Conservation (phyloP, 371 early-diverging fungal species). For the Circinella minor region DNA sequence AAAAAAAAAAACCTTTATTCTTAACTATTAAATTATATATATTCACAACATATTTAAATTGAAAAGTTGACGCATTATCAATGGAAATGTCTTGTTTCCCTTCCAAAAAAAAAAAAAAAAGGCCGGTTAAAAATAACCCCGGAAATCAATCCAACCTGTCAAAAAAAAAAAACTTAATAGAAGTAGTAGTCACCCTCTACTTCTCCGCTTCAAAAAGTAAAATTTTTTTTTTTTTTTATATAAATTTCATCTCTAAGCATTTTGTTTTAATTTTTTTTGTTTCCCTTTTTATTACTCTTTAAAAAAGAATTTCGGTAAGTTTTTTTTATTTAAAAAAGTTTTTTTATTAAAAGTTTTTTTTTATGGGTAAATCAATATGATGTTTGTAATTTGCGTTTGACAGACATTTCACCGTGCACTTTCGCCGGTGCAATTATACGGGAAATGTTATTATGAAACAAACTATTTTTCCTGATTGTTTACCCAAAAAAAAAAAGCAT, state of each 20-base stretch:
- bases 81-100: too few relatives aligned
- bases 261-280: too few relatives aligned
- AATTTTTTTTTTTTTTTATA: neutral
- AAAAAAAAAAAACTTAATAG: too few relatives aligned
- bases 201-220: neutral
- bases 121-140: too few relatives aligned
- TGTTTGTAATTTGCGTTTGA: constrained; percentile 51
- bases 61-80: too few relatives aligned
- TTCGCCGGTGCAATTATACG: constrained; percentile 44
- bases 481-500: neutral
- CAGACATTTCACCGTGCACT: constrained; percentile 31
- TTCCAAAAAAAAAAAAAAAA: too few relatives aligned
- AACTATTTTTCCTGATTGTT: constrained; percentile 24
- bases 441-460: constrained; percentile 30
- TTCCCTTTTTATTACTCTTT: neutral
- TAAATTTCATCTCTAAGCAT: neutral
- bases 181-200: too few relatives aligned
- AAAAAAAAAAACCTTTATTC: too few relatives aligned
- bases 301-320: neutral
- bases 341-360: neutral
- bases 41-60: too few relatives aligned
- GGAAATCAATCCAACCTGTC: too few relatives aligned
- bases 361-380: constrained; percentile 17
- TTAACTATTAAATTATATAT: too few relatives aligned
- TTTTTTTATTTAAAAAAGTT: neutral